phyloP scores from a whole-genome alignment of 345 rosid genomes.

The Reutealis trisperma region DNA sequence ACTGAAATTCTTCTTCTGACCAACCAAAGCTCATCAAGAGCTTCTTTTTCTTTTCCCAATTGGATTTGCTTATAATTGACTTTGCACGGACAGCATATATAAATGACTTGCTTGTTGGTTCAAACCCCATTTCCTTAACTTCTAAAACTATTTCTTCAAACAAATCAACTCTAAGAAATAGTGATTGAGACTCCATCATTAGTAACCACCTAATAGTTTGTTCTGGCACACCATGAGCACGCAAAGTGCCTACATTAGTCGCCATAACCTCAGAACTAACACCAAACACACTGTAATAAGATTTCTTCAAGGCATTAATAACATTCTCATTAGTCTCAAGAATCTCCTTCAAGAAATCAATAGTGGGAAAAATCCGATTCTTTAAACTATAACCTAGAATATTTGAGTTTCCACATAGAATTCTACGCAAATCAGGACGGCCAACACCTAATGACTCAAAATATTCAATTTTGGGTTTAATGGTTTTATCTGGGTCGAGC shows the following conservation, averaged over 20 bases:
- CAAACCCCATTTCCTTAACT: slow-evolving; percentile 27
- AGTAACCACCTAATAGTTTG: slow-evolving; percentile 11
- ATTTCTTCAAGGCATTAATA: slow-evolving; percentile 8
- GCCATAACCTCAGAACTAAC: not conserved
- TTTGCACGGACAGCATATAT: slow-evolving; percentile 20
- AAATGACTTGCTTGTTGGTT: slow-evolving; percentile 14
- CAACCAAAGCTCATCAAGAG: slow-evolving; percentile 28
- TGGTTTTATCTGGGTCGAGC: slow-evolving; percentile 19
- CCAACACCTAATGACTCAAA: slow-evolving; percentile 27
- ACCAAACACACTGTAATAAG: not conserved
- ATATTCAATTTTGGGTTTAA: slow-evolving; percentile 36
- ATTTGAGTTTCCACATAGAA: slow-evolving; percentile 1
- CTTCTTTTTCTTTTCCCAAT: slow-evolving; percentile 31
- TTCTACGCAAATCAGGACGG: slow-evolving; percentile 11
- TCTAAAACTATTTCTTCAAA: slow-evolving; percentile 21
- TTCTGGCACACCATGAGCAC: slow-evolving; percentile 31
- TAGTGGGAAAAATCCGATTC: slow-evolving; percentile 22
- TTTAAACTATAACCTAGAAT: slow-evolving; percentile 12
- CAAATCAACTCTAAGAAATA: slow-evolving; percentile 8
- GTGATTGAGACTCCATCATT: not conserved
- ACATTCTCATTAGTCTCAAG: slow-evolving; percentile 26
- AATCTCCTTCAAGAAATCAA: slow-evolving; percentile 24
- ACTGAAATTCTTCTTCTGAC: slow-evolving; percentile 28
- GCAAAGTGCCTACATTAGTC: slow-evolving; percentile 22
- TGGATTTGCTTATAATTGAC: not conserved